Evolutionary conservation across 1,139 yeast species (phyloP), one percentile per base, ranked within the genome.

Genomic region (Diutina pseudorugosa): DNA sequence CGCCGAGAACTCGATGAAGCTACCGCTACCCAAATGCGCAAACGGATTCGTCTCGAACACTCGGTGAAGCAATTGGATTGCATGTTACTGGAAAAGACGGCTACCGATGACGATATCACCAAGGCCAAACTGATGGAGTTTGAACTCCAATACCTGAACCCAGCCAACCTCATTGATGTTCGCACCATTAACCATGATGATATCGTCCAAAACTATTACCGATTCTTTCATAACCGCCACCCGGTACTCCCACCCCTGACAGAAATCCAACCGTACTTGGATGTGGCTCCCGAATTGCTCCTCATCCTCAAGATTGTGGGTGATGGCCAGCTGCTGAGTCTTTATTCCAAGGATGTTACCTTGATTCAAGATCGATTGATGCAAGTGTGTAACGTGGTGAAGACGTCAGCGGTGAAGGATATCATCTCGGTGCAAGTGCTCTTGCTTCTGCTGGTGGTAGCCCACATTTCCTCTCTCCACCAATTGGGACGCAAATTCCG

Each of bases 401-500:
- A 70, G 16, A 21, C 49, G 6, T 56, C 57, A 44, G 45, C 51
- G 4, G 19, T 30, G 7, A 65, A 65, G 44, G 80, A 76, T 58
- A 60, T 76, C 4, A 59, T 75, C 1, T 61, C 77, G 0, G 55
- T 76, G n/a, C 80, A 75, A 54, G 60, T 71, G 0, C 55, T 75
- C 42, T 58, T 73, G 4, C 55, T 76, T 18, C 53, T 71, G 4
- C 65, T 76, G 0, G 65, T 75, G 55, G 65, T 71, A 5, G 67
- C 77, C 8, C 81, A 76, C 54, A 71, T 76, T 14, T 73, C 78
- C 5, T 72, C 79, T 0, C 58, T 76, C 12, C 80, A 75, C 58
- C 74, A 69, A 42, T 56, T 75, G 45, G 71, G 78, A 51, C 63
- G 68, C 4, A 59, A 65, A 1, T 54, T 75, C 11, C 66, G 80